Base-by-base conservation (phyloP, 805 yeast species). In the Cyberlindnera suaveolens region DNA sequence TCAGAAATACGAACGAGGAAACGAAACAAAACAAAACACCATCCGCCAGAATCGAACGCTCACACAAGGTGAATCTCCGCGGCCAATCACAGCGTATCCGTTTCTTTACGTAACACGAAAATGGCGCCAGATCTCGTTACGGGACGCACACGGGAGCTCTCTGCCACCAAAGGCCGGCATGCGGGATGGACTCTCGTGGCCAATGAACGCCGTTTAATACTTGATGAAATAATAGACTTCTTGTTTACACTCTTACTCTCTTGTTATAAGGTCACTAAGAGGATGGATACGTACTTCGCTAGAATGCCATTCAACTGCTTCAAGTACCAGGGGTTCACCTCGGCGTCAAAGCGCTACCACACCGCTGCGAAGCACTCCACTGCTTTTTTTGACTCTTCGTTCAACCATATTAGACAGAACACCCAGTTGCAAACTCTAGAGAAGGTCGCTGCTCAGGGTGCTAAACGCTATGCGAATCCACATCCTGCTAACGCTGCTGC, bases 221-320 rank as follows among this genome's bases (percentile, higher is more conserved):
- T 23, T 23, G 27, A 23, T 23, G 27, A 9, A 23, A 23, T 9
- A 23, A 9, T 23, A 5, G 3, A 23, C 5, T 6, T 23, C 6
- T 23, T 23, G 27, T 9, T 23, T 23, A 23, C 11, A 23, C 27
- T 13, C 16, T 31, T 10, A 4, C 16, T 20, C 27, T 23, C 27
- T 9, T 23, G 11, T 11, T 23, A 23, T 23, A 23, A 23, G 11
- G 33, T 33, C 33, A n/a, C 30, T 17, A 23, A 15, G 20, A 17
- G 5, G 34, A 43, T 48, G 51, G 51, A 43, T 43, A 34, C 45
- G n/a, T 47, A 43, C 50, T 42, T 45, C 32, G 49, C 45, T 39
- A 52, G 48, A 19, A 67, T 68, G 68, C 69, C 67, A 11, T 68
- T 69, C 60, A 67, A 62, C 56, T 63, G 67, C 40, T 62, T 68